These are phyloP conservation scores for Pyronema domesticum DNA, from an alignment of 495 filamentous ascomycete genomes.

Conservation along the genomic window DNA sequence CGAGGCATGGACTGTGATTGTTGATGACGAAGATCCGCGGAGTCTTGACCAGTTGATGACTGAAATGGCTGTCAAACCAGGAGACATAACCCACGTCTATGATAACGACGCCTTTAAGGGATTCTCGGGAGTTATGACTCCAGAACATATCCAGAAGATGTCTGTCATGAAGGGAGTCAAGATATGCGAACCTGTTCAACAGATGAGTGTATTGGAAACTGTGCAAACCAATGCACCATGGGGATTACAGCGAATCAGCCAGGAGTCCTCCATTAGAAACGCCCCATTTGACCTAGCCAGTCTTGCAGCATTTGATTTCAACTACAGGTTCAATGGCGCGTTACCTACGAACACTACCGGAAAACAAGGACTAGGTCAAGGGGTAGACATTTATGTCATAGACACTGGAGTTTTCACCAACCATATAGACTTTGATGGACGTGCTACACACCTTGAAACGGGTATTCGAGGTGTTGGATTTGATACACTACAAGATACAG, in stretches of 20 bases:
- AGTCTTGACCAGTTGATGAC: slow-evolving; percentile 13
- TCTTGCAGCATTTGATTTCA: slow-evolving; percentile 22
- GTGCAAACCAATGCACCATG: slow-evolving; percentile 25
- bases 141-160: slow-evolving; percentile 26
- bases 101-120: slow-evolving; percentile 33
- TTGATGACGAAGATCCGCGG: slow-evolving; percentile 18
- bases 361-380: slow-evolving; percentile 24
- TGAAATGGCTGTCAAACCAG: slow-evolving; percentile 15
- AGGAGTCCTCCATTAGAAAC: slow-evolving; percentile 16
- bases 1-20: slow-evolving; percentile 16
- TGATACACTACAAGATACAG: slow-evolving; percentile 19
- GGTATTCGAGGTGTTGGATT: no score
- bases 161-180: slow-evolving; percentile 27
- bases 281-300: slow-evolving; percentile 4
- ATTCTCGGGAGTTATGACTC: slow-evolving; percentile 27
- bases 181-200: slow-evolving; percentile 25
- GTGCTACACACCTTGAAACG: slow-evolving; percentile 23
- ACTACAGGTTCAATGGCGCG: slow-evolving; percentile 27
- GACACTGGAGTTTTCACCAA: slow-evolving; percentile 33
- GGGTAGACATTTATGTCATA: slow-evolving; percentile 35
- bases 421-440: slow-evolving; percentile 31
- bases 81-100: slow-evolving; percentile 18
- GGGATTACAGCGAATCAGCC: slow-evolving; percentile 35
- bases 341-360: neutral
- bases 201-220: slow-evolving; percentile 6